A percentile compares a stretch with the other conserved stretches of the same genome.
Evolutionary conservation across 225 moss, liverwort and hornwort species (phyloP).

Genomic region (Pleurozium schreberi): DNA sequence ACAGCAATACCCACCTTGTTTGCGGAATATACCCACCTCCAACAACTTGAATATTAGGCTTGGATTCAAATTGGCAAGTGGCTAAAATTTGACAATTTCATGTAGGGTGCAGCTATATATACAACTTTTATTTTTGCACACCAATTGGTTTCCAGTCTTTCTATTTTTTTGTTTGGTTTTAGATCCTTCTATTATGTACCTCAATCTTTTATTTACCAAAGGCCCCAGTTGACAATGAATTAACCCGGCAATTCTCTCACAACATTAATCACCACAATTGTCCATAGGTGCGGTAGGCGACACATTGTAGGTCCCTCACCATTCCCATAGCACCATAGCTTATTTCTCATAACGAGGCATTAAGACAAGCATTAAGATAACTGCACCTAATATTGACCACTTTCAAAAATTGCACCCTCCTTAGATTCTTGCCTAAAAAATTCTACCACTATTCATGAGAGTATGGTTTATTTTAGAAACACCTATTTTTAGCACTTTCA

Average conservation of each 20-base stretch:
- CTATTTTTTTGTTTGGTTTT: fast-evolving
- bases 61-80: fast-evolving
- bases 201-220: too few relatives aligned
- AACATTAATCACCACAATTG: background rate
- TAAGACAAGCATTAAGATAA: too few relatives aligned
- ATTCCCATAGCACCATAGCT: too few relatives aligned
- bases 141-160: fast-evolving
- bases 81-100: background rate
- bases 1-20: fast-evolving
- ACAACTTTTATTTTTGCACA: background rate
- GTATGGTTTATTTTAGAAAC: too few relatives aligned
- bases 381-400: too few relatives aligned
- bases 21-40: fast-evolving
- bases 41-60: background rate
- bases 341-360: background rate
- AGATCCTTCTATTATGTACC: background rate
- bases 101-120: fast-evolving
- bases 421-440: too few relatives aligned
- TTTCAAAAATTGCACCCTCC: too few relatives aligned
- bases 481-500: too few relatives aligned
- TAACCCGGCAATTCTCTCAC: fast-evolving
- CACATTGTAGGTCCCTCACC: background rate
- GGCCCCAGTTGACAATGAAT: background rate
- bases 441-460: too few relatives aligned
- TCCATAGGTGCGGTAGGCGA: background rate